These are phyloP conservation scores for Myxozyma neglecta DNA, from an alignment of 805 yeast species.

Conservation along the genomic window DNA sequence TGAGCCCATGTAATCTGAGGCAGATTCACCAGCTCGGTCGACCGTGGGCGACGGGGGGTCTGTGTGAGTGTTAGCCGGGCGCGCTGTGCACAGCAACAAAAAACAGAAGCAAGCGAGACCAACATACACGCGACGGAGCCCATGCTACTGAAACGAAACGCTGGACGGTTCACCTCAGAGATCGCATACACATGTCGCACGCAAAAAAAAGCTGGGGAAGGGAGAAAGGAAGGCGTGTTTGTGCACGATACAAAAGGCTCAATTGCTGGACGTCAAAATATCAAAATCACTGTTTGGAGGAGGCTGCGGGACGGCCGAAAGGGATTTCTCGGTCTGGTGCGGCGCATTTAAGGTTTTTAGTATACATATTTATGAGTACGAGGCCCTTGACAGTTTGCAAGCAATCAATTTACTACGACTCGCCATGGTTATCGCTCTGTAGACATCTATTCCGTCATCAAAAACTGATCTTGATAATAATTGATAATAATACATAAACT, in stretches of 20 bases:
- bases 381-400: background rate
- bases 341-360: background rate
- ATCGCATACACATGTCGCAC: background rate
- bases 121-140: conserved; percentile 3
- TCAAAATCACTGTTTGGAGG: background rate
- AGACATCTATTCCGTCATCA: no score
- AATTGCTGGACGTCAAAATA: background rate
- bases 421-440: no score
- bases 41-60: background rate
- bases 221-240: background rate
- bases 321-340: background rate
- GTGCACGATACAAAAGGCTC: background rate
- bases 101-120: background rate
- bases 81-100: background rate
- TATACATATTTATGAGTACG: background rate
- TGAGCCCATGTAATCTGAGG: background rate
- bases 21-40: background rate
- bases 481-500: no score
- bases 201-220: background rate
- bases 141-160: background rate
- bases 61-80: background rate
- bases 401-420: background rate
- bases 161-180: background rate
- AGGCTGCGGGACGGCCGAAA: background rate
- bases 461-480: no score